These are phyloP conservation scores for Alternaria solani DNA, from an alignment of 2,329 filamentous ascomycete genomes.

Conservation along the genomic window DNA sequence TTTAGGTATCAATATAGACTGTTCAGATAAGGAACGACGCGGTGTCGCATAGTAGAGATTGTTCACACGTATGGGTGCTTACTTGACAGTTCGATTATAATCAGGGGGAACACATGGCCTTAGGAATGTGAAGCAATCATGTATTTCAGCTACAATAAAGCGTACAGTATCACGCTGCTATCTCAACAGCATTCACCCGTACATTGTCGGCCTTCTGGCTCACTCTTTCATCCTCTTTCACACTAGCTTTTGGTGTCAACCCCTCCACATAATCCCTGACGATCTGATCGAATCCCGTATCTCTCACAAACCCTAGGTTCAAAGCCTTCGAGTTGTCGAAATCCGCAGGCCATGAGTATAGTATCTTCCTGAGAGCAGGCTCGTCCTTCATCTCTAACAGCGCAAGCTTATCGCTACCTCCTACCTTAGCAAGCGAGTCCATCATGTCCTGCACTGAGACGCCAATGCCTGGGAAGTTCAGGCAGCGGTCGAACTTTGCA, in stretches of 20 bases:
- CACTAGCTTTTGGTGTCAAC: neutral
- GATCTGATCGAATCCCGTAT: constrained; percentile 53
- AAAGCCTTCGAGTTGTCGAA: constrained; percentile 63
- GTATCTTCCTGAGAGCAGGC: constrained; percentile 56
- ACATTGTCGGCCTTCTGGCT: neutral
- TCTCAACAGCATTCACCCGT: neutral
- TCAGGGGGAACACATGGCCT: neutral
- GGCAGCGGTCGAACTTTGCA: constrained; percentile 54
- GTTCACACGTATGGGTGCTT: neutral
- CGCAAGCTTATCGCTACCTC: constrained; percentile 58
- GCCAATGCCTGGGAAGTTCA: constrained; percentile 47
- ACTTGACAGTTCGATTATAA: too few species aligned
- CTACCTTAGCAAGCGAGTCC: constrained; percentile 60
- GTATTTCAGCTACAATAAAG: neutral
- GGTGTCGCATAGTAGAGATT: too few species aligned
- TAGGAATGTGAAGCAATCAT: neutral
- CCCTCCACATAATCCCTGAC: constrained; percentile 48
- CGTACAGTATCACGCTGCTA: neutral
- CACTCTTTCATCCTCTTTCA: neutral
- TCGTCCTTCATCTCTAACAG: constrained; percentile 59
- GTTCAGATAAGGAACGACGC: neutral
- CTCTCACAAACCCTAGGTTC: constrained; percentile 57
- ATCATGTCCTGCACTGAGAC: constrained; percentile 63
- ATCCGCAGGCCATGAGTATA: constrained; percentile 61
- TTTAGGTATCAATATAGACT: neutral